These are phyloP conservation scores for Aspergillus pseudotamarii DNA, from an alignment of 2,329 filamentous ascomycete species.

Conservation along the genomic window DNA sequence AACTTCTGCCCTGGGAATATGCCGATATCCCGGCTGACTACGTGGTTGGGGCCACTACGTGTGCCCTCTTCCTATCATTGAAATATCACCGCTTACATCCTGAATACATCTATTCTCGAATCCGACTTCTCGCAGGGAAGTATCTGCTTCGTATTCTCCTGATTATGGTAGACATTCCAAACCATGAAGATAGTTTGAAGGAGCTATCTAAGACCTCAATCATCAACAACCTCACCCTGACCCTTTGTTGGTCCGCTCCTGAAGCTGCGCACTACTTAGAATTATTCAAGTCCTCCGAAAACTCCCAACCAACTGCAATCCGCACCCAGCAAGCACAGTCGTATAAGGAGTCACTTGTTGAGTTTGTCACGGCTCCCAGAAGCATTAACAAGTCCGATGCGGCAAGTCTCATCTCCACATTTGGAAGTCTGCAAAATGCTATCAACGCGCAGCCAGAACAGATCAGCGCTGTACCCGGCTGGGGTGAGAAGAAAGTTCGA, in stretches of 20 bases:
- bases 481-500: conserved; percentile 94
- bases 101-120: conserved; percentile 95
- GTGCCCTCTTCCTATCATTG: conserved; percentile 87
- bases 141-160: conserved; percentile 86
- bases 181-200: conserved; percentile 85
- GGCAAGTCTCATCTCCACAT: conserved; percentile 84
- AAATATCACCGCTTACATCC: conserved; percentile 98
- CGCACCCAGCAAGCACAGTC: conserved; percentile 79
- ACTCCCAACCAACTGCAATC: conserved; percentile 80
- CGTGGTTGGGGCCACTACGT: conserved; percentile 82
- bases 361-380: conserved; percentile 88
- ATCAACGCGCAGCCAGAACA: conserved; percentile 88
- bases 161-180: conserved; percentile 91
- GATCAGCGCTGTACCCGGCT: conserved; percentile 80
- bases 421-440: conserved; percentile 83
- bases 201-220: conserved; percentile 91
- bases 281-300: conserved; percentile 91
- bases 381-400: conserved; percentile 95
- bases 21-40: conserved; percentile 96
- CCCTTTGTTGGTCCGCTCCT: conserved; percentile 91
- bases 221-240: conserved; percentile 87
- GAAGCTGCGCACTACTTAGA: conserved; percentile 94
- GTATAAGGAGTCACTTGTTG: conserved; percentile 84
- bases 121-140: conserved; percentile 79
- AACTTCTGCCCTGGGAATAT: conserved; percentile 90